Percentiles rank a stretch among this genome's conserved stretches.
phyloP scores from a whole-genome alignment of 495 filamentous ascomycete species.

The Penicillium atrosanguineum region DNA sequence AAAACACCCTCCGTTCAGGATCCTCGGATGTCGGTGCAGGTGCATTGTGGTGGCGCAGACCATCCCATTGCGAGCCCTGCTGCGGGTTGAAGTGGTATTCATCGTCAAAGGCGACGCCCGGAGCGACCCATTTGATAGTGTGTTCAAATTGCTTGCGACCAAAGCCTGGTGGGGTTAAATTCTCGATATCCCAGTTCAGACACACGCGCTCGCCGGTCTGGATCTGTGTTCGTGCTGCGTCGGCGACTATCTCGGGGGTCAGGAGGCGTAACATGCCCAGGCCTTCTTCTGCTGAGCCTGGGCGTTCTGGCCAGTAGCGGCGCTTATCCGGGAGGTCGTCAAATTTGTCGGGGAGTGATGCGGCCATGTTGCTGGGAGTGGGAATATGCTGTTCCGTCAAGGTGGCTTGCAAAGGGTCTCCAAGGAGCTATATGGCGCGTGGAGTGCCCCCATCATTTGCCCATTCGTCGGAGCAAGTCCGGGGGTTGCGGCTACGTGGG shows the following conservation, averaged over 20 bases:
- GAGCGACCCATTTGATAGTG: conserved; percentile 50
- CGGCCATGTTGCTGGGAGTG: conserved; percentile 17
- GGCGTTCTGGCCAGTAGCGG: conserved; percentile 45
- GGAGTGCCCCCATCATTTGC: background rate
- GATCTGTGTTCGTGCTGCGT: conserved; percentile 46
- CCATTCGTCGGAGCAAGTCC: conserved; percentile 14
- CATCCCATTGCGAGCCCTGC: conserved; percentile 75
- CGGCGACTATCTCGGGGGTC: conserved; percentile 46
- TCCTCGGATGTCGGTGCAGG: conserved; percentile 36
- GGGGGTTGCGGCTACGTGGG: conserved; percentile 4
- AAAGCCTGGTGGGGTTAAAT: conserved; percentile 51
- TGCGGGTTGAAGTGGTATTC: conserved; percentile 75
- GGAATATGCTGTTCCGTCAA: background rate
- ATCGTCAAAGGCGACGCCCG: conserved; percentile 60
- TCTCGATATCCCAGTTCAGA: conserved; percentile 52
- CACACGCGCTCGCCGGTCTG: conserved; percentile 48
- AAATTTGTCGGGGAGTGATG: conserved; percentile 34
- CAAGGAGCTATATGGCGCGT: background rate
- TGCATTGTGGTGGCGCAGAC: conserved; percentile 58
- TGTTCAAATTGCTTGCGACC: conserved; percentile 55
- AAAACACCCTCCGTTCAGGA: conserved; percentile 42
- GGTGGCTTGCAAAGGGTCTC: background rate
- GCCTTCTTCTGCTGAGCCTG: conserved; percentile 48
- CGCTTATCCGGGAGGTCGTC: conserved; percentile 51
- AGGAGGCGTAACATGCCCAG: conserved; percentile 53